phyloP scores from a whole-genome alignment of 169 alveolate species.

The Miamiensis avidus region DNA sequence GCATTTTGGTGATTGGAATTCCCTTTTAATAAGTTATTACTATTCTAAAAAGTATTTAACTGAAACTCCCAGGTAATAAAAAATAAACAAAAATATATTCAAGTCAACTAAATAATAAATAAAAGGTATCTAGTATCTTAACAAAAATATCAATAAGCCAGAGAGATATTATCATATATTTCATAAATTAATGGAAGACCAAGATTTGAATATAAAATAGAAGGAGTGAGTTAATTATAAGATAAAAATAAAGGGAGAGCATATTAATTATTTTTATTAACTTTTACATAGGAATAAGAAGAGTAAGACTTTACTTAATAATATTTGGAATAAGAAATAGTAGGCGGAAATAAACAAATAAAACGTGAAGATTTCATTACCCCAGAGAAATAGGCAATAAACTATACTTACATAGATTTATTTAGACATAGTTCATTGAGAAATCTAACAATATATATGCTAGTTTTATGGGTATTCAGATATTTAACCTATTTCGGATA shows the following conservation, averaged over 20 bases:
- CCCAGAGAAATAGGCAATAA: not conserved
- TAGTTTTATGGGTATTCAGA: slow-evolving; percentile 20
- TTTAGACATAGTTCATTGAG: slow-evolving; percentile 19
- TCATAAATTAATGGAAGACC: slow-evolving; percentile 17
- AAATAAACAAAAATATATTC: no score
- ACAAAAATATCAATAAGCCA: slow-evolving; percentile 10
- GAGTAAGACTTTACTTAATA: slow-evolving; percentile 1
- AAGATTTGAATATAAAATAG: slow-evolving; percentile 15
- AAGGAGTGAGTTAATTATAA: slow-evolving; percentile 5
- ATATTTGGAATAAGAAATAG: not conserved
- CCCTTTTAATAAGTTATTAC: slow-evolving; percentile 7
- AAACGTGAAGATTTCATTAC: not conserved
- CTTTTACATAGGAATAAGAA: slow-evolving; percentile 2
- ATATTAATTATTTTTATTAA: no score
- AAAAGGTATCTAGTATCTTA: slow-evolving; percentile 10
- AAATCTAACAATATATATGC: not conserved
- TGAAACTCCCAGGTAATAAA: slow-evolving; percentile 14
- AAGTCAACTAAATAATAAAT: no score
- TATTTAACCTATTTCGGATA: slow-evolving; percentile 20
- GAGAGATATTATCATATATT: not conserved
- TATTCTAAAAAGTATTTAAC: not conserved
- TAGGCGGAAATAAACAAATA: no score
- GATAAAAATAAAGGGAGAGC: not conserved
- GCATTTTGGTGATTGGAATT: slow-evolving; percentile 20
- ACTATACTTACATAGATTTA: slow-evolving; percentile 6